phyloP scores from a whole-genome alignment of 306 rosid species.

The Abrus precatorius region DNA sequence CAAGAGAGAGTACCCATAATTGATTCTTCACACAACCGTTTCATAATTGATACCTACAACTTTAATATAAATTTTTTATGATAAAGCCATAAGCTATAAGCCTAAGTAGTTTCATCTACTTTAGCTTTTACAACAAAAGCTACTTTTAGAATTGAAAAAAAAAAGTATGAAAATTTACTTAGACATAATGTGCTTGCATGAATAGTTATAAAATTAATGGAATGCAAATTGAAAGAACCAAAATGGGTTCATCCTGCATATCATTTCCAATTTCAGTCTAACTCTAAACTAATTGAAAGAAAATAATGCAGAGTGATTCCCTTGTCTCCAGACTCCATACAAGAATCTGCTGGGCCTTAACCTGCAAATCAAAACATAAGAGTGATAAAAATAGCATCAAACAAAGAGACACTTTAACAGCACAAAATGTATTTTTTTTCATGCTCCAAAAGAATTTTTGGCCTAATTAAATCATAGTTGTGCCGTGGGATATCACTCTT shows the following conservation, averaged over 20 bases:
- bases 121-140: constrained; percentile 26
- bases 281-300: constrained; percentile 39
- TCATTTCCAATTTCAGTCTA: constrained; percentile 35
- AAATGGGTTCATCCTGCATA: background rate
- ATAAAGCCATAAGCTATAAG: constrained; percentile 16
- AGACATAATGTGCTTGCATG: constrained; percentile 24
- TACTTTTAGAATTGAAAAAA: constrained; percentile 1
- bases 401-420: constrained; percentile 1
- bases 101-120: constrained; percentile 41
- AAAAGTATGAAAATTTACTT: background rate
- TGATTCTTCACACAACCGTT: constrained; percentile 53
- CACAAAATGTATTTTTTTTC: background rate
- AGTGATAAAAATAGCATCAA: constrained; percentile 18
- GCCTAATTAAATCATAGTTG: constrained; percentile 33
- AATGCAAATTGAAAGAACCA: constrained; percentile 3
- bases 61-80: constrained; percentile 35
- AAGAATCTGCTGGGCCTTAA: constrained; percentile 37
- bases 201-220: constrained; percentile 32
- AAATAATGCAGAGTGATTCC: constrained; percentile 32
- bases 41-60: constrained; percentile 45
- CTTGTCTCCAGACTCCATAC: constrained; percentile 42
- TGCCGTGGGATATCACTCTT: constrained; percentile 49
- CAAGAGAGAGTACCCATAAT: constrained; percentile 34
- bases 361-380: constrained; percentile 30
- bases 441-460: background rate